Percentiles rank a stretch among this genome's conserved stretches.
Evolutionary conservation across 2,329 filamentous ascomycete species (phyloP).

Genomic region (Arthrobotrys sphaeroides): DNA sequence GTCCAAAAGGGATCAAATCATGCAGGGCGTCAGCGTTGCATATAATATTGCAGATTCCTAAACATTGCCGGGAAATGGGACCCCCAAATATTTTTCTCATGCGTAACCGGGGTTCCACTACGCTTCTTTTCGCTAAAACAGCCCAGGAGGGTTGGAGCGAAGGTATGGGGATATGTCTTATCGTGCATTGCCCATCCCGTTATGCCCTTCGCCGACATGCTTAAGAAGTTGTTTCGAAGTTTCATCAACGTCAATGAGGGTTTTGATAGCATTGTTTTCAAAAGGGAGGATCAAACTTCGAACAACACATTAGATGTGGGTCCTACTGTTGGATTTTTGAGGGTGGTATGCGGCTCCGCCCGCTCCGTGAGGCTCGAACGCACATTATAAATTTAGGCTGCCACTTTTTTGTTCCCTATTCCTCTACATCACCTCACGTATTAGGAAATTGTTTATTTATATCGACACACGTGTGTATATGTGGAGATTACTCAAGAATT

Average conservation of each 20-base stretch:
- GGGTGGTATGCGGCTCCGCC: conserved; percentile 31
- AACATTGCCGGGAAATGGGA: conserved; percentile 13
- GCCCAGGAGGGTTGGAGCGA: conserved; percentile 11
- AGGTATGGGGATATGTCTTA: not conserved
- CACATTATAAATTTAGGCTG: conserved; percentile 25
- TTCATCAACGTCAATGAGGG: not conserved
- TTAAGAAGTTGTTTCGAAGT: not conserved
- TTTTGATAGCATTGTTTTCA: not conserved
- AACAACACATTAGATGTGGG: conserved; percentile 40
- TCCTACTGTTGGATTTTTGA: conserved; percentile 43
- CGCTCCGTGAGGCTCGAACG: conserved; percentile 9
- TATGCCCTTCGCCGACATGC: not conserved
- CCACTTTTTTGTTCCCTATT: conserved; percentile 11
- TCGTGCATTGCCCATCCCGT: not conserved
- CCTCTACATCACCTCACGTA: conserved; percentile 28
- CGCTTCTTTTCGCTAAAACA: conserved; percentile 10
- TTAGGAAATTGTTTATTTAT: conserved; percentile 28
- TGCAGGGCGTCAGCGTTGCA: conserved; percentile 17
- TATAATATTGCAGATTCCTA: conserved; percentile 2
- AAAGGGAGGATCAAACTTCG: not conserved
- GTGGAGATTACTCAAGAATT: conserved; percentile 37
- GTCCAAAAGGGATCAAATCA: conserved; percentile 1
- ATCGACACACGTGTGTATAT: conserved; percentile 15
- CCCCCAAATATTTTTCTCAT: conserved; percentile 5
- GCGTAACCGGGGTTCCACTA: conserved; percentile 12